Evolutionary conservation across 2,329 filamentous ascomycete species (phyloP), one percentile per base, ranked within the genome.

Genomic region (Cytospora chrysosperma): DNA sequence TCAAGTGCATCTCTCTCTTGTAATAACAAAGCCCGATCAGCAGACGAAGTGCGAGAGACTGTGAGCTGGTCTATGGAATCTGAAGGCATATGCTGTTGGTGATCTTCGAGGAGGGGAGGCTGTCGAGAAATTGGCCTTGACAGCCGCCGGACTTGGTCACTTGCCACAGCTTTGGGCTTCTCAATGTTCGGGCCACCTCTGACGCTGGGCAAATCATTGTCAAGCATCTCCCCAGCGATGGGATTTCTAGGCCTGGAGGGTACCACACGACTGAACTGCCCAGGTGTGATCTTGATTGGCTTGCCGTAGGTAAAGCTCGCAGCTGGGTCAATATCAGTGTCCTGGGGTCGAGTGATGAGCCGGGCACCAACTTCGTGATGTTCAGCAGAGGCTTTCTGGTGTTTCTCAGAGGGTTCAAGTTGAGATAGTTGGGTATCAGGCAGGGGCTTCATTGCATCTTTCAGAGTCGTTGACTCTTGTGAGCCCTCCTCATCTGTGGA

Each of bases 221-320:
- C 12, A 21, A 37, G 6, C 7, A 21, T 17, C 7, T 43, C 40
- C 24, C 34, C 30, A 24, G 37, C 15, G 19, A 17, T 17, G 17
- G 19, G 54, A 13, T 34, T n/a, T 2, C 21, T 34, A 6, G 56
- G 40, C 24, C 60, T 66, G 10, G 56, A 26, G n/a, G 47, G 54
- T 15, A 13, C 47, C 0, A 34, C 54, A 19, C 56, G 37, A 28
- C 62, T 37, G 51, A 65, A 65, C 27, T 66, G 59, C 9, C 59
- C 59, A 17, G 62, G 62, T 9, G 21, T 43, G 26, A 60, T 34
- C 27, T 50, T 63, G 26, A 56, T 15, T 26, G 58, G 56, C 37
- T 59, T 55, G 17, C 47, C 56, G n/a, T 58, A 66, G 7, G 32
- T 26, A 52, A 65, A 66, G 50, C 65, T 60, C 40, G 32, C 32